These are phyloP conservation scores for Rhodotorula kratochvilovae DNA, from an alignment of 768 basidiomycete genomes.

Conservation along the genomic window DNA sequence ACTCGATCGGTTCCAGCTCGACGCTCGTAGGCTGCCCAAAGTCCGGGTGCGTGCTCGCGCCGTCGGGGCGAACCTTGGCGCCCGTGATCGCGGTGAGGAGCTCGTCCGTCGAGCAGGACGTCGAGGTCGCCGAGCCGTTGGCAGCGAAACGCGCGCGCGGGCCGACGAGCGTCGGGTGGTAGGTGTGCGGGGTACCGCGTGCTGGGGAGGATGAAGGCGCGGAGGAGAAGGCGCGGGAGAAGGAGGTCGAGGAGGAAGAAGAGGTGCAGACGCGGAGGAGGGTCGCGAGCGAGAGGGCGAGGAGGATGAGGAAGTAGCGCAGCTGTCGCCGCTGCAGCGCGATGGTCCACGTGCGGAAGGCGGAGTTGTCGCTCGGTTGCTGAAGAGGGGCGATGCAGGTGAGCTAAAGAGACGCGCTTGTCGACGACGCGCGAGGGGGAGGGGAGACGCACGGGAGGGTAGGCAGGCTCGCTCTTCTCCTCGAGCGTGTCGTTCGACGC, in stretches of 20 bases:
- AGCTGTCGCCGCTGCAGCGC: neutral
- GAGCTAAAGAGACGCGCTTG: too few species aligned
- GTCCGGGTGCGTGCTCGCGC: neutral
- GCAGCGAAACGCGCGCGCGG: neutral
- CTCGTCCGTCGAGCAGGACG: neutral
- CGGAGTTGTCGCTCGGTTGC: neutral
- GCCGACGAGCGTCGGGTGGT: conserved; percentile 13
- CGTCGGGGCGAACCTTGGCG: neutral
- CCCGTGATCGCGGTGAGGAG: neutral
- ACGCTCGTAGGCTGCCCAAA: neutral
- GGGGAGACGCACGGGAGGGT: neutral
- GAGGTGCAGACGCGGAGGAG: neutral
- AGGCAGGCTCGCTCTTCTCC: too few species aligned
- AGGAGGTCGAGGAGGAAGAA: neutral
- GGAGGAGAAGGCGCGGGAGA: neutral
- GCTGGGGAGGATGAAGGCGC: neutral
- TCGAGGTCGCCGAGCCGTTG: neutral
- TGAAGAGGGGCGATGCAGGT: too few species aligned
- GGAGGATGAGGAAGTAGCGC: neutral
- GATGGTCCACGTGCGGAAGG: neutral
- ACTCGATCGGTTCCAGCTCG: conserved; percentile 2
- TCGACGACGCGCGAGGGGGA: too few species aligned
- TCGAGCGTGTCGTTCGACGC: too few species aligned
- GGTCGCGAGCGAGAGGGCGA: neutral
- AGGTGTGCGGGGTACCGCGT: neutral